phyloP scores from a whole-genome alignment of 169 alveolate genomes.

The Eimeria sp. region DNA sequence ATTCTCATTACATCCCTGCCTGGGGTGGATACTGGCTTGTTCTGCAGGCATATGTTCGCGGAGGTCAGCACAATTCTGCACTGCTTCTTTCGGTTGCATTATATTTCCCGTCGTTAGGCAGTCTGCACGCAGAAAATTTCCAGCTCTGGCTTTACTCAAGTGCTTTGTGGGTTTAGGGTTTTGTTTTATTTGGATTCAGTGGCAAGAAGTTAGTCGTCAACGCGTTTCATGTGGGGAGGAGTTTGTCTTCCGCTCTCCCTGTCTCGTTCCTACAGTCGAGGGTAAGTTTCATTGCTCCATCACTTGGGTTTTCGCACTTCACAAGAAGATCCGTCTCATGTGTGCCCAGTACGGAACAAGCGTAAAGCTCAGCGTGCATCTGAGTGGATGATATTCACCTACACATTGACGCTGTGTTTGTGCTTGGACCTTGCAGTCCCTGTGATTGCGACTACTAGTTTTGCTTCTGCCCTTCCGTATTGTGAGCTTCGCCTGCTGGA shows the following conservation, averaged over 20 bases:
- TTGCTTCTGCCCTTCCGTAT: conserved; percentile 56
- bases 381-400: background rate
- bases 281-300: background rate
- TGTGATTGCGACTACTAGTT: conserved; percentile 51
- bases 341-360: background rate
- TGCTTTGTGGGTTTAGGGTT: background rate
- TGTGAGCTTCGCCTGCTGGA: conserved; percentile 72
- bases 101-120: too few relatives aligned
- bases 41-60: conserved; percentile 53
- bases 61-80: conserved; percentile 16
- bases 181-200: conserved; percentile 32
- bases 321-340: background rate
- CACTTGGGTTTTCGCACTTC: background rate
- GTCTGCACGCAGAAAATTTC: background rate
- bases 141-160: background rate
- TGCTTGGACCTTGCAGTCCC: conserved; percentile 45
- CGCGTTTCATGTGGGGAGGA: conserved; percentile 62
- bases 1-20: conserved; percentile 50
- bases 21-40: conserved; percentile 9
- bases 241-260: conserved; percentile 49
- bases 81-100: background rate
- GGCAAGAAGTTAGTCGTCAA: conserved; percentile 64
- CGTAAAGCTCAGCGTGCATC: background rate
- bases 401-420: background rate
- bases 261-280: conserved; percentile 10